Conservation (phyloP, 495 filamentous ascomycete genomes). For the Glarea lozoyensis region DNA sequence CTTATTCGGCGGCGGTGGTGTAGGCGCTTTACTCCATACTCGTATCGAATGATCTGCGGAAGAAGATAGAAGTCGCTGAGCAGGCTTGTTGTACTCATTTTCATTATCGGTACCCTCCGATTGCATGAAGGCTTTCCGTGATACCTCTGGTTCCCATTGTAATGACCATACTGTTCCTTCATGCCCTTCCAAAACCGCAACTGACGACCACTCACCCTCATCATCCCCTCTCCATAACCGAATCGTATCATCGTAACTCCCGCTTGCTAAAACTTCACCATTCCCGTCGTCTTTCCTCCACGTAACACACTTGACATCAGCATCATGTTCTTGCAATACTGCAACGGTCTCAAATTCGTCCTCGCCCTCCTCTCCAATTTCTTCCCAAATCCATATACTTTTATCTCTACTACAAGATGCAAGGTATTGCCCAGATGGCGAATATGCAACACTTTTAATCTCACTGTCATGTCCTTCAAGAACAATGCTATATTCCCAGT, state of each 20-base stretch:
- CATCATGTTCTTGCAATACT: slow-evolving; percentile 86
- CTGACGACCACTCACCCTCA: slow-evolving; percentile 83
- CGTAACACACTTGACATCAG: slow-evolving; percentile 85
- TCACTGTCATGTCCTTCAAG: slow-evolving; percentile 92
- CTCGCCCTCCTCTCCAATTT: slow-evolving; percentile 63
- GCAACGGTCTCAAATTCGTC: slow-evolving; percentile 96
- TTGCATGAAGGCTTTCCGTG: slow-evolving; percentile 17
- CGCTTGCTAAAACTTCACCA: slow-evolving; percentile 66
- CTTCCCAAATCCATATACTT: slow-evolving; percentile 98
- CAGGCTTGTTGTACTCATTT: slow-evolving; percentile 13
- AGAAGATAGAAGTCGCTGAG: slow-evolving; percentile 61
- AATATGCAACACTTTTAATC: slow-evolving; percentile 80
- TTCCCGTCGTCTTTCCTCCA: slow-evolving; percentile 72
- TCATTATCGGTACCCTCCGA: background rate
- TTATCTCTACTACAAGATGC: slow-evolving; percentile 91
- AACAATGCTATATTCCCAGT: slow-evolving; percentile 81
- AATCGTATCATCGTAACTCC: slow-evolving; percentile 87
- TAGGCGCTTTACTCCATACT: slow-evolving; percentile 54
- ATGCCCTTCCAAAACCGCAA: slow-evolving; percentile 73
- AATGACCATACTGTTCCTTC: slow-evolving; percentile 78
- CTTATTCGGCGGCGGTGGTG: slow-evolving; percentile 24
- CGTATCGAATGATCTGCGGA: slow-evolving; percentile 72
- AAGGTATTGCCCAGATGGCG: slow-evolving; percentile 66
- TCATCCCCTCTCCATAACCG: slow-evolving; percentile 82
- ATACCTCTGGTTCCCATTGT: slow-evolving; percentile 59